A percentile compares a stretch with the other conserved stretches of the same genome.
Evolutionary conservation across 2,329 filamentous ascomycete species (phyloP).

Genomic region (Fragosphaeria purpurea): DNA sequence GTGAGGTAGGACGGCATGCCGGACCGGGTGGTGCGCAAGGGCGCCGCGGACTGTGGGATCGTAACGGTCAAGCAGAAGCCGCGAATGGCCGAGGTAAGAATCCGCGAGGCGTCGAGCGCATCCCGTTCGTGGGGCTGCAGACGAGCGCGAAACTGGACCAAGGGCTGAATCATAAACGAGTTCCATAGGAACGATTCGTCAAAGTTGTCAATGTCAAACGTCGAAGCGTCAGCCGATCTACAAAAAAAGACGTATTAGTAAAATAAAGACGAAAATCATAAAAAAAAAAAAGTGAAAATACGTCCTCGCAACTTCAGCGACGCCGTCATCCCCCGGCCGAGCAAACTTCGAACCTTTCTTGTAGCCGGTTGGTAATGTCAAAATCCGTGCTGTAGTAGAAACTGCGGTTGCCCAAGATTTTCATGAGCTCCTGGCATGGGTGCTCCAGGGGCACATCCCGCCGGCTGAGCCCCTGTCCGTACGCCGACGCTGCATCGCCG

Average conservation of each 20-base stretch:
- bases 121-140: conserved; percentile 65
- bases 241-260: conserved; percentile 8
- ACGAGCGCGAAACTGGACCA: conserved; percentile 79
- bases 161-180: conserved; percentile 91
- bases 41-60: conserved; percentile 66
- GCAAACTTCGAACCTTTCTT: conserved; percentile 56
- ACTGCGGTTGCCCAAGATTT: conserved; percentile 81
- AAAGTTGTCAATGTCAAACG: conserved; percentile 85
- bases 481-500: conserved; percentile 36
- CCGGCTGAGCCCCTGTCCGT: conserved; percentile 46
- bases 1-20: conserved; percentile 78
- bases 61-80: conserved; percentile 85
- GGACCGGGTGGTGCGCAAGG: conserved; percentile 53
- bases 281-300: no score
- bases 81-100: conserved; percentile 86
- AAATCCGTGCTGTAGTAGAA: conserved; percentile 99
- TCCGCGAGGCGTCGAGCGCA: conserved; percentile 74
- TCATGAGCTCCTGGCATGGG: conserved; percentile 82
- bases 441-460: conserved; percentile 69
- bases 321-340: neutral
- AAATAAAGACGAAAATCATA: conserved; percentile 2
- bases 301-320: no score
- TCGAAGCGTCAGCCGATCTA: conserved; percentile 63
- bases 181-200: conserved; percentile 96
- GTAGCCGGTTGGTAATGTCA: conserved; percentile 84